These are phyloP conservation scores for Penicillium pancosmium DNA, from an alignment of 495 filamentous ascomycete genomes.

Conservation along the genomic window DNA sequence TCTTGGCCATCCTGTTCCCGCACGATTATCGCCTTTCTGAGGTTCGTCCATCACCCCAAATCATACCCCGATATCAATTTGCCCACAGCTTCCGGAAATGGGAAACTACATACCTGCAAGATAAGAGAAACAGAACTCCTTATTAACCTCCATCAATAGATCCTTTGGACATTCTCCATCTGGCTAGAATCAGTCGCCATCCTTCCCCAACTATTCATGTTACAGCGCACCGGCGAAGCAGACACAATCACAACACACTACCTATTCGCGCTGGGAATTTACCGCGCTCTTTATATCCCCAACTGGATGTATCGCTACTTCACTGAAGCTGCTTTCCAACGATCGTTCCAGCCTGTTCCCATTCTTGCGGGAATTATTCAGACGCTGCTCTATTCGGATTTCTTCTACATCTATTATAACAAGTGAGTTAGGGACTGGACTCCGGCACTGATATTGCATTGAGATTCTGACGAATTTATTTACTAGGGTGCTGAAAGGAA, in stretches of 20 bases:
- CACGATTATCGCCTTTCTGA: slow-evolving; percentile 72
- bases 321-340: slow-evolving; percentile 53
- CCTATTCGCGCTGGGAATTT: slow-evolving; percentile 89
- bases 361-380: slow-evolving; percentile 87
- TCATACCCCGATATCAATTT: no score
- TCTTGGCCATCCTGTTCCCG: slow-evolving; percentile 82
- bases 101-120: background rate
- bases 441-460: no score
- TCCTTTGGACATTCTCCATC: slow-evolving; percentile 95
- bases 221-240: slow-evolving; percentile 95
- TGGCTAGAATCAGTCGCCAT: slow-evolving; percentile 98
- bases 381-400: slow-evolving; percentile 95
- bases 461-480: background rate
- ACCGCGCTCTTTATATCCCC: slow-evolving; percentile 93
- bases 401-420: slow-evolving; percentile 99
- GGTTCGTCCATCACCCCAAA: slow-evolving; percentile 37
- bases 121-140: background rate
- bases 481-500: slow-evolving; percentile 74
- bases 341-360: slow-evolving; percentile 77
- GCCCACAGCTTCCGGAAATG: no score
- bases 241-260: slow-evolving; percentile 99
- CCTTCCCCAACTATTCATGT: slow-evolving; percentile 95
- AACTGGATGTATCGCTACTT: slow-evolving; percentile 96
- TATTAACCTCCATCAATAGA: slow-evolving; percentile 49
- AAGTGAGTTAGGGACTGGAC: slow-evolving; percentile 57